Conservation (phyloP, 305 asterid genomes). For the Fraxinus floribunda region DNA sequence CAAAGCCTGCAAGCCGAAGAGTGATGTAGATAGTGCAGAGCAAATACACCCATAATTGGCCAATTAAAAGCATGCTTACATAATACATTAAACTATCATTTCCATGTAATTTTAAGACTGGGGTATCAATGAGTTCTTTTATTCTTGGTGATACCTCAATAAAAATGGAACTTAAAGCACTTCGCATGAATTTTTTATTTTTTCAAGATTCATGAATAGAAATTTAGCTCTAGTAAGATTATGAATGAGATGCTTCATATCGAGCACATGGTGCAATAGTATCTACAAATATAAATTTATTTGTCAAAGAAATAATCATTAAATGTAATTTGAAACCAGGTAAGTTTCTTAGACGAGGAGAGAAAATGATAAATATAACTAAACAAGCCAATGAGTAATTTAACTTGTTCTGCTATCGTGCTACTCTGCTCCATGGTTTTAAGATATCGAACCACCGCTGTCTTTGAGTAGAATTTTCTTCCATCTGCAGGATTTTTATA, state of each 20-base stretch:
- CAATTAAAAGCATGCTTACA: background rate
- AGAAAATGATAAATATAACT: constrained; percentile 9
- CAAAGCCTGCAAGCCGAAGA: background rate
- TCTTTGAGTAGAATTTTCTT: constrained; percentile 52
- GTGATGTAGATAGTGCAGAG: background rate
- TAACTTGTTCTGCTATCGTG: constrained; percentile 23
- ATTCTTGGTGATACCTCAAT: background rate
- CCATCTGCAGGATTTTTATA: constrained; percentile 53
- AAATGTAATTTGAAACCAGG: background rate
- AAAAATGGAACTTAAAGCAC: constrained; percentile 2
- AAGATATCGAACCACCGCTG: constrained; percentile 50
- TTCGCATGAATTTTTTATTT: background rate
- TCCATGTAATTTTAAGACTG: background rate
- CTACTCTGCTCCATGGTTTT: constrained; percentile 20
- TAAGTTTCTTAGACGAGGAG: constrained; percentile 8
- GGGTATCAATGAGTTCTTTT: background rate
- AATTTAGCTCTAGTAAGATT: background rate
- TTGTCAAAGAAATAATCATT: constrained; percentile 8
- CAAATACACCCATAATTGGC: background rate
- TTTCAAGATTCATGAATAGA: constrained; percentile 6
- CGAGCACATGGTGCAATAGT: background rate
- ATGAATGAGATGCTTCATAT: constrained; percentile 8
- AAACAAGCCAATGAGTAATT: constrained; percentile 30
- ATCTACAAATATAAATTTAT: background rate
- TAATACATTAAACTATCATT: background rate